A percentile compares a stretch with the other conserved stretches of the same genome.
These are phyloP conservation scores for Silene uniflora DNA, from an alignment of 148 eudicot genomes.

Conservation along the genomic window DNA sequence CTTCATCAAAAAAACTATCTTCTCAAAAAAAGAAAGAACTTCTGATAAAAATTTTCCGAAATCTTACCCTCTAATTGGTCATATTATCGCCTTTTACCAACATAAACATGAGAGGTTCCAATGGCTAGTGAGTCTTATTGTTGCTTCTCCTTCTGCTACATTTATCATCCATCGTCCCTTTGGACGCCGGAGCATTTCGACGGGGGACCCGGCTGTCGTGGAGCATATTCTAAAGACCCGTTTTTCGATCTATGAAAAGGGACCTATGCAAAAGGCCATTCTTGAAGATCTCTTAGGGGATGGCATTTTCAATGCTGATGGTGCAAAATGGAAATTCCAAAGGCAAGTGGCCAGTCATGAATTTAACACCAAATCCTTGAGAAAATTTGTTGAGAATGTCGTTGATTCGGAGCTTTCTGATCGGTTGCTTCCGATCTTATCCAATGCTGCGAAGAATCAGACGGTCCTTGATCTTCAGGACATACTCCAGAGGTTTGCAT, in stretches of 20 bases:
- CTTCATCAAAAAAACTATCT: not conserved
- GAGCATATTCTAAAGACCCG: constrained; percentile 28
- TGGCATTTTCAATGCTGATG: constrained; percentile 44
- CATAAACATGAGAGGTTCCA: constrained; percentile 16
- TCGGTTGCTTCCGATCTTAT: constrained; percentile 38
- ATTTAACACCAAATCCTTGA: constrained; percentile 41
- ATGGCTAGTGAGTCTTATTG: constrained; percentile 23
- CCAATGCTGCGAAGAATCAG: constrained; percentile 20
- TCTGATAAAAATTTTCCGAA: constrained; percentile 3
- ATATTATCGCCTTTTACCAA: constrained; percentile 18
- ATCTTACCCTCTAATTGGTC: constrained; percentile 28
- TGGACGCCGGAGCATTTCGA: not conserved
- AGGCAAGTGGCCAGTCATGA: constrained; percentile 44
- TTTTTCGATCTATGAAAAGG: constrained; percentile 32
- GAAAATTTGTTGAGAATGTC: constrained; percentile 39
- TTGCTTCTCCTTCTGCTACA: constrained; percentile 23
- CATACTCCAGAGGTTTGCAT: constrained; percentile 31
- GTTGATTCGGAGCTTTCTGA: constrained; percentile 41
- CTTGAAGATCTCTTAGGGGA: constrained; percentile 38
- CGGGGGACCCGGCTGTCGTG: constrained; percentile 15
- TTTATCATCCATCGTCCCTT: constrained; percentile 17
- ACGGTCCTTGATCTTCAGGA: constrained; percentile 27
- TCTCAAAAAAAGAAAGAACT: not conserved
- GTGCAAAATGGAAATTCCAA: constrained; percentile 49
- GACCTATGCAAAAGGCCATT: constrained; percentile 10